Evolutionary conservation across 345 rosid species (phyloP).

Genomic region (Stellera chamaejasme): DNA sequence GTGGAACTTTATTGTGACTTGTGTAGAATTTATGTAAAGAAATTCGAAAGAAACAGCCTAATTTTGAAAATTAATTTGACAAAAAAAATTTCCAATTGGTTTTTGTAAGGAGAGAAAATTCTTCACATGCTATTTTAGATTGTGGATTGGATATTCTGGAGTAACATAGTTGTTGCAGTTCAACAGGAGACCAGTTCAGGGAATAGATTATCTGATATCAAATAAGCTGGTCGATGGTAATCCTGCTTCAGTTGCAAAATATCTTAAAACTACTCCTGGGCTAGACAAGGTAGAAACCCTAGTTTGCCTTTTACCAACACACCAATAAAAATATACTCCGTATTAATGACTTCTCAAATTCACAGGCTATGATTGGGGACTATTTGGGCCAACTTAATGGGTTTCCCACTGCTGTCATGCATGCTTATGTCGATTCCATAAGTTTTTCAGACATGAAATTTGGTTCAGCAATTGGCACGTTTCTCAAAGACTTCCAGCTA

Average conservation of each 20-base stretch:
- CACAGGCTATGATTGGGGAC: constrained; percentile 94
- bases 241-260: constrained; percentile 81
- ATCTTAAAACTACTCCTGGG: constrained; percentile 61
- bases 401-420: constrained; percentile 98
- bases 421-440: constrained; percentile 90
- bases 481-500: constrained; percentile 91
- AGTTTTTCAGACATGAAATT: constrained; percentile 83
- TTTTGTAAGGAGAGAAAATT: too few relatives aligned
- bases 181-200: constrained; percentile 79
- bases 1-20: too few relatives aligned
- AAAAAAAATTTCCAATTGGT: too few relatives aligned
- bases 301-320: constrained; percentile 11
- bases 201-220: constrained; percentile 60
- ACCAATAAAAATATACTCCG: constrained; percentile 15
- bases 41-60: too few relatives aligned
- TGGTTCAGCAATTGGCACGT: constrained; percentile 81
- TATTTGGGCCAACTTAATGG: constrained; percentile 97
- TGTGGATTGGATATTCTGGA: too few relatives aligned
- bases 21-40: too few relatives aligned
- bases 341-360: constrained; percentile 26
- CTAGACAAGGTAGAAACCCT: constrained; percentile 64
- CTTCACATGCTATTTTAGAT: too few relatives aligned
- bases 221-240: constrained; percentile 76
- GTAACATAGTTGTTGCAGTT: constrained; percentile 45
- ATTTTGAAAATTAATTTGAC: too few relatives aligned